These are phyloP conservation scores for Dactylonectria estremocensis DNA, from an alignment of 2,329 filamentous ascomycete genomes.

Conservation along the genomic window DNA sequence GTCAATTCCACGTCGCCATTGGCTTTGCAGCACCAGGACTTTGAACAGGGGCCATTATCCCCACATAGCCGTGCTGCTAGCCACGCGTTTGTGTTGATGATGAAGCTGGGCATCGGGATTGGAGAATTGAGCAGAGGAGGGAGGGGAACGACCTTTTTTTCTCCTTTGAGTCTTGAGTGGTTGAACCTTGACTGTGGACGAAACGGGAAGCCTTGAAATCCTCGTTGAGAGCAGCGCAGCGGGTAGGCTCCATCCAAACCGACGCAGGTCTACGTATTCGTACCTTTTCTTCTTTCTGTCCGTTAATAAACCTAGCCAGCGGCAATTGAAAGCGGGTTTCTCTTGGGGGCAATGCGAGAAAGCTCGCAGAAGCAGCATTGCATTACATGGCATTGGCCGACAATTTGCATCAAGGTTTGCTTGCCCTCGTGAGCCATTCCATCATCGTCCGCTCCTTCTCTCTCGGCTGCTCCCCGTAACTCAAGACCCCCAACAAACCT, in stretches of 20 bases:
- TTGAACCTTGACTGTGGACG: constrained; percentile 8
- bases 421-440: constrained; percentile 1
- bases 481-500: constrained; percentile 18
- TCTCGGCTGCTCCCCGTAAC: constrained; percentile 15
- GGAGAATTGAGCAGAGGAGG: constrained; percentile 22
- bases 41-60: constrained; percentile 16
- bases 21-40: constrained; percentile 22
- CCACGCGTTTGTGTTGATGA: constrained; percentile 34
- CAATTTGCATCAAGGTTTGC: not conserved
- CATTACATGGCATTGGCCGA: not conserved
- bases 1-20: constrained; percentile 27
- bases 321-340: constrained; percentile 6
- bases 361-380: constrained; percentile 6
- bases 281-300: constrained; percentile 3
- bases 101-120: constrained; percentile 31
- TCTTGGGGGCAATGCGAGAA: not conserved
- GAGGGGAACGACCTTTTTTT: constrained; percentile 1
- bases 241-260: constrained; percentile 6
- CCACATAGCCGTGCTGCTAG: constrained; percentile 31
- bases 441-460: constrained; percentile 2
- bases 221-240: constrained; percentile 15
- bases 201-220: constrained; percentile 11
- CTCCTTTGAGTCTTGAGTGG: not conserved
- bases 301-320: not conserved
- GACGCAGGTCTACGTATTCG: constrained; percentile 31